Percentiles rank a stretch among this genome's conserved stretches.
These are phyloP conservation scores for Sparassis latifolia DNA, from an alignment of 1,284 basidiomycete species.

Conservation along the genomic window DNA sequence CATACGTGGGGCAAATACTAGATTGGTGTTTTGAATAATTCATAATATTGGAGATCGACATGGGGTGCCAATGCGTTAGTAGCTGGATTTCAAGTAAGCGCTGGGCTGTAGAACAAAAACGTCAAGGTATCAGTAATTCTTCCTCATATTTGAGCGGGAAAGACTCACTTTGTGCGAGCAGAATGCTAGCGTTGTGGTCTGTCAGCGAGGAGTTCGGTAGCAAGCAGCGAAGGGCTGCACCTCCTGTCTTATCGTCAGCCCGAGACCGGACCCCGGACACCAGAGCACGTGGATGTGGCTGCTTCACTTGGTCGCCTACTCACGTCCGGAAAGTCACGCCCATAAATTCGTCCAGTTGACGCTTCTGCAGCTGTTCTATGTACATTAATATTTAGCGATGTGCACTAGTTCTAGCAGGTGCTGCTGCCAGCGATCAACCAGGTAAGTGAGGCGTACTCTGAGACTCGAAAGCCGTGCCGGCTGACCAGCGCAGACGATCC, in stretches of 20 bases:
- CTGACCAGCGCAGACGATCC: too few species aligned
- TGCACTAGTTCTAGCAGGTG: too few species aligned
- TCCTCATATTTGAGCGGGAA: neutral
- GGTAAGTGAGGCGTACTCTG: too few species aligned
- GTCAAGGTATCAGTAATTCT: neutral
- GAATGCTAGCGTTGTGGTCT: neutral
- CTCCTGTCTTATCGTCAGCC: constrained; percentile 2
- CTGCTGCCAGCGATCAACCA: too few species aligned
- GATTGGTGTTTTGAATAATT: constrained; percentile 70
- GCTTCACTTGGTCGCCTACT: too few species aligned
- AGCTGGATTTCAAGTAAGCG: neutral
- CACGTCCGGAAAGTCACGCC: neutral
- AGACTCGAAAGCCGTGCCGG: too few species aligned
- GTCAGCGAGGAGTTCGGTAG: constrained; percentile 1
- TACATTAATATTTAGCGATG: too few species aligned
- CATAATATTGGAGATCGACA: constrained; percentile 63
- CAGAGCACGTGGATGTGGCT: constrained; percentile 6
- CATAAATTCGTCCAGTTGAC: neutral
- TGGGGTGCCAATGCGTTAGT: constrained; percentile 68
- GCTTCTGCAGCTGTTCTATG: too few species aligned
- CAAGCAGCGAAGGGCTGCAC: neutral
- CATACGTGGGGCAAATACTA: constrained; percentile 87
- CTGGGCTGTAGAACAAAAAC: too few species aligned
- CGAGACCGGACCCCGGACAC: constrained; percentile 1
- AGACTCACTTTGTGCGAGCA: neutral